Base-by-base conservation (phyloP, 345 rosid species). In the Geranium rotundifolium region DNA sequence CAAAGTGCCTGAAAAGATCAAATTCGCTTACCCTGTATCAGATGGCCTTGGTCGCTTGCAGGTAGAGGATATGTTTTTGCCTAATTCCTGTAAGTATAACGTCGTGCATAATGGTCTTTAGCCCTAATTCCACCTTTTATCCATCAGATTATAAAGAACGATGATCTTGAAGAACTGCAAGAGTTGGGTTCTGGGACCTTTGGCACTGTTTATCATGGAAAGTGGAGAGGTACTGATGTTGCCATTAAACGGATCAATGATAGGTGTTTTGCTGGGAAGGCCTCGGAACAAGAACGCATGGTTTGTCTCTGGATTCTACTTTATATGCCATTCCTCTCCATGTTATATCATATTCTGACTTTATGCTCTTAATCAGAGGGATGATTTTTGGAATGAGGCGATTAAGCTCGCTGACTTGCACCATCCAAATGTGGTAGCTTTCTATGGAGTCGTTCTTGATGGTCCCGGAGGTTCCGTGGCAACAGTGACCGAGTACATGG, bases 381-480 rank as follows among this genome's bases (percentile, higher is more conserved):
- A 81, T 63, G 88, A 87, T 65, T 87, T 87, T 80, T 84, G 90
- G 93, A 87, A 87, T 56, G 93, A 87, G 72, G 89, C 93, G 14
- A 76, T 76, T 62, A 82, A 82, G 64, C 90, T 87, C 55, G 90
- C 89, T 61, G 90, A 84, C 66, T 70, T 87, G 85, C 93, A 86
- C 73, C 89, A 86, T 67, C 93, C 89, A 17, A 86, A 86, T 70
- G 90, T 86, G 37, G 80, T 86, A 34, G 87, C 93, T 50, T 86
- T 86, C 66, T 84, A 86, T 58, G 93, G 93, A 56, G 76, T 84
- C 61, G 93, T 84, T 67, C 78, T 77, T 19, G 93, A 86, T 76
- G 85, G 87, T 54, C 88, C 85, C 59, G 89, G 89, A 61, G 82
- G 82, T 61, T 80, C 89, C 52, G 83, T 84, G 58, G 87, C 93